Percentiles rank a stretch among this genome's conserved stretches.
These are phyloP conservation scores for Blastomyces percursus DNA, from an alignment of 2,329 filamentous ascomycete genomes.

Conservation along the genomic window DNA sequence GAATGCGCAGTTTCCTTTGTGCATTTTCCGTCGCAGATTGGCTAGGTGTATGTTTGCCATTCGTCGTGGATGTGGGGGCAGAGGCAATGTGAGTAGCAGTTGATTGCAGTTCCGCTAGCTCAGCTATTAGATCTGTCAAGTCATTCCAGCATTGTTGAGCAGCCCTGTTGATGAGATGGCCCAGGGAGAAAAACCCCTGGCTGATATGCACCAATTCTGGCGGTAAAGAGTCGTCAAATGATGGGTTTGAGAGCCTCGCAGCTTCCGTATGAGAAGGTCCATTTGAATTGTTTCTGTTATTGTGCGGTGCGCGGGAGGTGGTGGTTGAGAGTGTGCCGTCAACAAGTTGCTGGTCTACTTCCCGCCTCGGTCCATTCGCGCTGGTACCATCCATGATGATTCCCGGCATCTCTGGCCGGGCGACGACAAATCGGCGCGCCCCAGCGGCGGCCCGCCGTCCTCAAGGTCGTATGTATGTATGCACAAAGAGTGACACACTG, in stretches of 20 bases:
- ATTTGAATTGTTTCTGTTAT: conserved; percentile 7
- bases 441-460: conserved; percentile 8
- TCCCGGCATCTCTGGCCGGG: conserved; percentile 30
- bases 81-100: conserved; percentile 13
- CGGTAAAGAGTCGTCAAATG: conserved; percentile 25
- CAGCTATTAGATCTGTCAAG: conserved; percentile 57
- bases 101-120: conserved; percentile 58
- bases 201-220: conserved; percentile 58
- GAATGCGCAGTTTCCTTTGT: conserved; percentile 61
- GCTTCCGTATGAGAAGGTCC: conserved; percentile 7
- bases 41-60: conserved; percentile 13
- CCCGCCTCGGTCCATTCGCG: conserved; percentile 1
- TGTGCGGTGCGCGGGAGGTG: not conserved
- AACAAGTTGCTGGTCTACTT: not conserved
- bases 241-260: conserved; percentile 2
- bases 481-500: not conserved
- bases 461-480: conserved; percentile 2
- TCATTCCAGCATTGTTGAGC: conserved; percentile 75
- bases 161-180: conserved; percentile 62
- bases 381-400: conserved; percentile 28
- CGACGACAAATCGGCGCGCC: conserved; percentile 6
- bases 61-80: conserved; percentile 18
- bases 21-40: conserved; percentile 49
- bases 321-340: not conserved
- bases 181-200: conserved; percentile 63